These are phyloP conservation scores for Exophiala calicioides DNA, from an alignment of 2,329 filamentous ascomycete species.

Conservation along the genomic window DNA sequence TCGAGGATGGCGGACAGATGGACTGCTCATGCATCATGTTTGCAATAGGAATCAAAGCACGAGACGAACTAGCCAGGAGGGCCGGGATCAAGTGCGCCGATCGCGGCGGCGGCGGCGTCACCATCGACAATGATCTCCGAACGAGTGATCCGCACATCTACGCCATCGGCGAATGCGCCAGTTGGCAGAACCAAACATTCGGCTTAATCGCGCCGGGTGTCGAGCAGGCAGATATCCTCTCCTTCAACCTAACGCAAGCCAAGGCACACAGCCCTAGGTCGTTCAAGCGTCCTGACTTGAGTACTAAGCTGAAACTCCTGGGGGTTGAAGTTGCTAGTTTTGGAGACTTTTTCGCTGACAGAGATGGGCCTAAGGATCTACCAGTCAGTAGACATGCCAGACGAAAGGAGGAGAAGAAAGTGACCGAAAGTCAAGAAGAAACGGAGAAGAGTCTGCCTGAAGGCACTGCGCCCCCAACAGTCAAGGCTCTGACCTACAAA, in stretches of 20 bases:
- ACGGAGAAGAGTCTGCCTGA: conserved; percentile 56
- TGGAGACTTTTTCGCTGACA: conserved; percentile 88
- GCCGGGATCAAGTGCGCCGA: conserved; percentile 72
- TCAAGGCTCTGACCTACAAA: conserved; percentile 84
- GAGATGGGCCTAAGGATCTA: conserved; percentile 76
- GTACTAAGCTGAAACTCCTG: conserved; percentile 86
- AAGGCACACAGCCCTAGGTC: conserved; percentile 67
- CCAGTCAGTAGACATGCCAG: conserved; percentile 57
- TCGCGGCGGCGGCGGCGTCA: conserved; percentile 73
- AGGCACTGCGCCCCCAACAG: conserved; percentile 59
- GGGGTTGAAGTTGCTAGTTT: conserved; percentile 92
- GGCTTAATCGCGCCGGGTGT: conserved; percentile 86
- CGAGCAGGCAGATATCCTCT: conserved; percentile 88
- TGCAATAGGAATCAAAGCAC: conserved; percentile 79
- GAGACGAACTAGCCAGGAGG: conserved; percentile 72
- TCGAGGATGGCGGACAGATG: conserved; percentile 78
- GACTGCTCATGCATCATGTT: conserved; percentile 83
- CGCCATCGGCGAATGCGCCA: conserved; percentile 87
- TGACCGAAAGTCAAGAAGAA: conserved; percentile 34
- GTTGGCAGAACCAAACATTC: conserved; percentile 83
- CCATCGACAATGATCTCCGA: conserved; percentile 64
- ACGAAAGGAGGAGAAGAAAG: conserved; percentile 44
- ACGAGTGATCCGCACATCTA: conserved; percentile 76
- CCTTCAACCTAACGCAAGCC: conserved; percentile 87
- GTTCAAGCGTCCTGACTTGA: conserved; percentile 82